Evolutionary conservation across 805 yeast species (phyloP), one percentile per base, ranked within the genome.

Genomic region (Priceomyces carsonii): DNA sequence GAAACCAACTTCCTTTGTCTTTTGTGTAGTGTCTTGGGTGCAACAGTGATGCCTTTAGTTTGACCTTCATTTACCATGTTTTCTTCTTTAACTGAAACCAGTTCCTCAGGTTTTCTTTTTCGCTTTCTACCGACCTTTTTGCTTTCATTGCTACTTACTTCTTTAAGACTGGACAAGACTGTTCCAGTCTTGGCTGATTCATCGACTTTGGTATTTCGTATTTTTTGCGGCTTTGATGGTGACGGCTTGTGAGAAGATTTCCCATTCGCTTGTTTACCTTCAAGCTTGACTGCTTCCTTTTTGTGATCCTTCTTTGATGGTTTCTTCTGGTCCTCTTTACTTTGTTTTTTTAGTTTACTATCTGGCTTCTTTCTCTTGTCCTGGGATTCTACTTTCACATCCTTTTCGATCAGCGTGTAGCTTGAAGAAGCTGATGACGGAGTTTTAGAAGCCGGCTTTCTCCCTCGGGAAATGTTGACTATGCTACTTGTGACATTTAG

Each of bases 1-100:
- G 43, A 19, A 12, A 23, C 22, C 5, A 7, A 19, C 18, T 42
- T 41, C 41, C 38, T 42, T 30, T 42, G 40, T 23, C 45, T 45
- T 20, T 42, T 39, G 6, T n/a, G 15, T 12, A 34, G 28, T 9
- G 23, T 20, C 12, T 18, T 19, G 3, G 21, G 8, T 2, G 18
- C 24, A 8, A 16, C n/a, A 15, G 22, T n/a, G n/a, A n/a, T n/a
- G n/a, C n/a, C n/a, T n/a, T n/a, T n/a, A n/a, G n/a, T n/a, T n/a
- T n/a, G n/a, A n/a, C n/a, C n/a, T n/a, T n/a, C n/a, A n/a, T n/a
- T n/a, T n/a, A n/a, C n/a, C n/a, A n/a, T n/a, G n/a, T n/a, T n/a
- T n/a, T n/a, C n/a, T n/a, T n/a, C n/a, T n/a, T n/a, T n/a, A n/a
- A n/a, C n/a, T n/a, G n/a, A n/a, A n/a, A n/a, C 10, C 9, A 21